Evolutionary conservation across 768 basidiomycete species (phyloP).

Genomic region (Boletus rufocinnamomeus): DNA sequence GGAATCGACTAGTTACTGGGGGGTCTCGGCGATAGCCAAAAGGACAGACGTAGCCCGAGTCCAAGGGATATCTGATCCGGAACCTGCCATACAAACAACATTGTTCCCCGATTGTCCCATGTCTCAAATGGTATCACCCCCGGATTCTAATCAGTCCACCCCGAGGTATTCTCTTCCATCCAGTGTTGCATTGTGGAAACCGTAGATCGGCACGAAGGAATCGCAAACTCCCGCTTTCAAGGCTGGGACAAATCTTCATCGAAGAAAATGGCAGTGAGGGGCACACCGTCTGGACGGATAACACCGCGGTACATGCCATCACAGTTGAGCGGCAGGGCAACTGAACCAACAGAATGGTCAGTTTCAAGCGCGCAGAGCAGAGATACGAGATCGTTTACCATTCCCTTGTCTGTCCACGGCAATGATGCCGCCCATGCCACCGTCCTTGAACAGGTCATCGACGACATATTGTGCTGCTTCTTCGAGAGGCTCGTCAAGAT

Average conservation of each 20-base stretch:
- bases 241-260: slow-evolving; percentile 53
- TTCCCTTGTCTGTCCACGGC: slow-evolving; percentile 71
- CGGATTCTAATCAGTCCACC: not conserved
- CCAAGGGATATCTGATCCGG: not conserved
- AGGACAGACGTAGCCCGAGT: not conserved
- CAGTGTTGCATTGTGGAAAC: not conserved
- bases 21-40: not conserved
- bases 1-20: not conserved
- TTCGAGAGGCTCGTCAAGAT: slow-evolving; percentile 54
- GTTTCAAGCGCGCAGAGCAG: not conserved
- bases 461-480: slow-evolving; percentile 58
- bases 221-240: not conserved
- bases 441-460: slow-evolving; percentile 55
- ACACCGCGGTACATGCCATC: slow-evolving; percentile 84
- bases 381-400: slow-evolving; percentile 42
- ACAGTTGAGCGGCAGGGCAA: slow-evolving; percentile 74
- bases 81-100: not conserved
- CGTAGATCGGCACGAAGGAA: not conserved
- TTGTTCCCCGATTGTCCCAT: not conserved
- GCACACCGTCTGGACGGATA: slow-evolving; percentile 64
- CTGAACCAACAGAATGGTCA: slow-evolving; percentile 36
- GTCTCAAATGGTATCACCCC: not conserved
- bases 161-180: not conserved
- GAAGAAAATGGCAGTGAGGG: slow-evolving; percentile 74
- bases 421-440: slow-evolving; percentile 75